A percentile compares a stretch with the other conserved stretches of the same genome.
Conservation (phyloP, 306 rosid genomes). For the Fagus sylvatica region DNA sequence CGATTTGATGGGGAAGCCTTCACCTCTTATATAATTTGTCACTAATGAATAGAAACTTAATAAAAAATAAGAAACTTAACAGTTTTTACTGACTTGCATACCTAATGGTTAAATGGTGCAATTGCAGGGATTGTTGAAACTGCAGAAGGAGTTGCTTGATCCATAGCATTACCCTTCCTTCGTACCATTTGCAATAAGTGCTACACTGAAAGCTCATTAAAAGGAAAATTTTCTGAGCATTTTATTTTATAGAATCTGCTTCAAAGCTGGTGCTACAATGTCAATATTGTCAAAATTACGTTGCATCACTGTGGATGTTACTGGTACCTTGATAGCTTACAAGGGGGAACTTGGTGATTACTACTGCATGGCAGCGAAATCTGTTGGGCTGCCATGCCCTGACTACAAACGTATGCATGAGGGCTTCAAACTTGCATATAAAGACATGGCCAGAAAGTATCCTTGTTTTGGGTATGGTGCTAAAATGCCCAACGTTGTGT, state of each 20-base stretch:
- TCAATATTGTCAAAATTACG: slow-evolving; percentile 61
- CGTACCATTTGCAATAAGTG: slow-evolving; percentile 6
- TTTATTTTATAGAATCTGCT: slow-evolving; percentile 8
- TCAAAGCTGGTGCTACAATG: slow-evolving; percentile 43
- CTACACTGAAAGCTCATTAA: slow-evolving; percentile 15
- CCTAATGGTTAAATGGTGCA: slow-evolving; percentile 14
- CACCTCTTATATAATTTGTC: background rate
- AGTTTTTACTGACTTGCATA: background rate
- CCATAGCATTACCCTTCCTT: slow-evolving; percentile 4
- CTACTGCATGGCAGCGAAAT: slow-evolving; percentile 97
- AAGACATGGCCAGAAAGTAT: slow-evolving; percentile 80
- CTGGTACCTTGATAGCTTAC: slow-evolving; percentile 93
- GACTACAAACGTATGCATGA: slow-evolving; percentile 87
- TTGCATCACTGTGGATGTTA: slow-evolving; percentile 87
- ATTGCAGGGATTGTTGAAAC: slow-evolving; percentile 36
- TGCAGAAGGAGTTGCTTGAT: slow-evolving; percentile 31
- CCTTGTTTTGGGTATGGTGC: slow-evolving; percentile 89
- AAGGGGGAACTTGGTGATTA: slow-evolving; percentile 97
- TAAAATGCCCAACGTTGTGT: slow-evolving; percentile 80
- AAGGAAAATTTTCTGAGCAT: slow-evolving; percentile 3
- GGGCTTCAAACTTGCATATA: slow-evolving; percentile 84
- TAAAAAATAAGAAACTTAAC: background rate
- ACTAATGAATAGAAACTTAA: background rate
- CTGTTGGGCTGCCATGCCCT: slow-evolving; percentile 89
- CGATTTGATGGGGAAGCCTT: background rate